Base-by-base conservation (phyloP, 805 yeast species). In the Kuraishia floccosa region DNA sequence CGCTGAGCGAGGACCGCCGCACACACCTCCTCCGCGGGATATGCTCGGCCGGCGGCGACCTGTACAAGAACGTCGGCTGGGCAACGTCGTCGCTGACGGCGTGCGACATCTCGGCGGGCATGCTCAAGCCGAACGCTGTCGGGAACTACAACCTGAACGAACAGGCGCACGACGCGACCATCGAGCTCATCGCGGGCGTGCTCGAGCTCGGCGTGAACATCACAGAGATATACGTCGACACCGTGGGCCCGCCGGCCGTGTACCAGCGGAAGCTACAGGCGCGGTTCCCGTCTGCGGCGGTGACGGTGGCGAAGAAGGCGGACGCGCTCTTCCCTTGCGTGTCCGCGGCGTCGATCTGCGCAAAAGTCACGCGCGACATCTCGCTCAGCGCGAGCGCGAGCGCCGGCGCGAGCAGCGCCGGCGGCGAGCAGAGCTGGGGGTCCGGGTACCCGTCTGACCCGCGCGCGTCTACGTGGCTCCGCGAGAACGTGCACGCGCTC, bases 361-460 rank as follows among this genome's bases (percentile, higher is more conserved):
- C 99, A 7, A 91, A 91, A 49, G 98, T 91, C 5, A 86, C 97
- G 0, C 68, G 99, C 47, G 99, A 91, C 50, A 53, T 70, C 28
- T 65, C 70, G 25, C 54, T 81, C 37, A 40, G 54, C 21, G 44
- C 50, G 40, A 58, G 45, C 38, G 52, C 53, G 30, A 35, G 17
- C 40, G 41, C 27, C 45, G 35, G 30, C 33, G 47, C 9, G 31
- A 37, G 9, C 39, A 32, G 9, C 39, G 37, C 13, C 39, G 38
- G 37, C 11, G 52, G 47, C 24, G 41, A 62, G 8, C 48, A 42
- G 31, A 58, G 54, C 19, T 73, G 76, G 57, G 98, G 98, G 2
- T 82, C 94, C 0, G 98, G 98, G 1, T 91, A 91, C 51, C 97
- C 98, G 0, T 71, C 87, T 3, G 98, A 91, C 52, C 93, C 96